These are phyloP conservation scores for Cordia subcordata DNA, from an alignment of 257 asterid species.

Conservation along the genomic window DNA sequence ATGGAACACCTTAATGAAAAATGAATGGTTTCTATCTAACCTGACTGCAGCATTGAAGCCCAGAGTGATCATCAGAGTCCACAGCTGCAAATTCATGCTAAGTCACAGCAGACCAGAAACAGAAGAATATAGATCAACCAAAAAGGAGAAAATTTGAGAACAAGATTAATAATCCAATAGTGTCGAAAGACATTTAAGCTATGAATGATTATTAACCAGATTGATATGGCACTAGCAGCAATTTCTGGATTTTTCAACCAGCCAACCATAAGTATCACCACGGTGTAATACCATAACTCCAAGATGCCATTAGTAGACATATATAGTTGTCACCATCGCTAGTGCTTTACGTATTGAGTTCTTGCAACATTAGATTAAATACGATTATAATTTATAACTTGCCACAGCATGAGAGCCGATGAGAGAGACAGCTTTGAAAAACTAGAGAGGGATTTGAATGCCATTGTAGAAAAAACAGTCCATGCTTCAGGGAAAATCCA, in stretches of 20 bases:
- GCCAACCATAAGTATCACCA: constrained; percentile 77
- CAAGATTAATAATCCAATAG: no score
- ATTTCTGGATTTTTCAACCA: constrained; percentile 72
- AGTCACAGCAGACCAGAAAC: background rate
- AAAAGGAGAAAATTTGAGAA: background rate
- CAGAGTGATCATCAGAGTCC: constrained; percentile 68
- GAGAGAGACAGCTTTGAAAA: constrained; percentile 76
- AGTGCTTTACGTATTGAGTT: no score
- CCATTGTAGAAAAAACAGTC: constrained; percentile 69
- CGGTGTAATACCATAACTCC: constrained; percentile 76
- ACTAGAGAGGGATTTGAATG: constrained; percentile 51
- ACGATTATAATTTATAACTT: constrained; percentile 14
- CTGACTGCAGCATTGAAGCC: constrained; percentile 93
- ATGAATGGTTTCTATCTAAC: constrained; percentile 25
- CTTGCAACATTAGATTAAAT: background rate
- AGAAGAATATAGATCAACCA: constrained; percentile 10
- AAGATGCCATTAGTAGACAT: constrained; percentile 38
- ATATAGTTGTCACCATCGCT: background rate
- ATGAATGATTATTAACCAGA: constrained; percentile 43
- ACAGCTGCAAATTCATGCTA: constrained; percentile 71
- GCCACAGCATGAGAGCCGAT: constrained; percentile 90
- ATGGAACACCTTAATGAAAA: background rate
- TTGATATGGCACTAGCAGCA: constrained; percentile 74
- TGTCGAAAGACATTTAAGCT: no score
- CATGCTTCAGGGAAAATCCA: constrained; percentile 69